These are phyloP conservation scores for Lineolata rhizophorae DNA, from an alignment of 495 filamentous ascomycete genomes.

Conservation along the genomic window DNA sequence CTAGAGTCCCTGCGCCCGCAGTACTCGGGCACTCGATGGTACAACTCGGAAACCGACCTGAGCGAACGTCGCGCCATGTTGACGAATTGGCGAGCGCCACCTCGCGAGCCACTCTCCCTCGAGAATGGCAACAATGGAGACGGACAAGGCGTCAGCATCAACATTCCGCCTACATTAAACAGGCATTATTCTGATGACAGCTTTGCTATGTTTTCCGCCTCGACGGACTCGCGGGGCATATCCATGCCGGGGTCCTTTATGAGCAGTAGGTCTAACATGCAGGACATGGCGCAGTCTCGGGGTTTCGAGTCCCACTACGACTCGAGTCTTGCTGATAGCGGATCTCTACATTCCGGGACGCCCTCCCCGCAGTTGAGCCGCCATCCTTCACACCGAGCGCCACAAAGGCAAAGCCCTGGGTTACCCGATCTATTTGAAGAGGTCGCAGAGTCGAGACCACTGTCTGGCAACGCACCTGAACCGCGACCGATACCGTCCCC, in stretches of 20 bases:
- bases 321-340: too few species aligned
- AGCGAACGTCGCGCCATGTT: slow-evolving; percentile 12
- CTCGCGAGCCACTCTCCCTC: slow-evolving; percentile 12
- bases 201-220: slow-evolving; percentile 65
- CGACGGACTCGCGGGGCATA: slow-evolving; percentile 25
- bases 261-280: slow-evolving; percentile 18
- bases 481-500: too few species aligned
- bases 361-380: too few species aligned
- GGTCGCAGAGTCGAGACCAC: too few species aligned
- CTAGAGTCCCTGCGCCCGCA: slow-evolving; percentile 2
- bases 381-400: too few species aligned
- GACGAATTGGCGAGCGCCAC: slow-evolving; percentile 13
- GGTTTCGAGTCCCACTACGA: too few species aligned
- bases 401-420: too few species aligned
- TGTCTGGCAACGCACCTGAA: too few species aligned
- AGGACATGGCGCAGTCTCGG: too few species aligned
- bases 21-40: slow-evolving; percentile 11
- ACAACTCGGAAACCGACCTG: slow-evolving; percentile 7
- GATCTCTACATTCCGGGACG: too few species aligned
- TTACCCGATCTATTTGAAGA: too few species aligned
- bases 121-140: slow-evolving; percentile 12
- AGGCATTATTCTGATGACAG: slow-evolving; percentile 63
- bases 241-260: slow-evolving; percentile 24
- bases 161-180: slow-evolving; percentile 22
- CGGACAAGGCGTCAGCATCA: slow-evolving; percentile 8